Conservation (phyloP, 768 basidiomycete genomes). For the Boletus rubropictus region DNA sequence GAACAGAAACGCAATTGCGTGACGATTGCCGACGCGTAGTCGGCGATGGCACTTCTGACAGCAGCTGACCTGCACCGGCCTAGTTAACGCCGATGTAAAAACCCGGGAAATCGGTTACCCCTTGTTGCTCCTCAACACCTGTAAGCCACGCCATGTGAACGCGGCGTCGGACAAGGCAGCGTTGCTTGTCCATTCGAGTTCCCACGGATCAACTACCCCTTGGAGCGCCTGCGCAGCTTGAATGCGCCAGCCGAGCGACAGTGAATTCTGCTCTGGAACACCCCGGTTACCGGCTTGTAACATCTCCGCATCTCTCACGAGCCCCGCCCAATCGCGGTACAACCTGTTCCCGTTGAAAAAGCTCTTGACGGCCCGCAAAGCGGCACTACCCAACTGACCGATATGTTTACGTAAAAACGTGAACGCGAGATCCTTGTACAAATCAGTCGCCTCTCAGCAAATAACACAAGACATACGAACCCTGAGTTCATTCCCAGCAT, state of each 20-base stretch:
- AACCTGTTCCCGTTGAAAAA: constrained; percentile 16
- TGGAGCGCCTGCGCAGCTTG: constrained; percentile 29
- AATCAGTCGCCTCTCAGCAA: constrained; percentile 6
- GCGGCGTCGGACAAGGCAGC: constrained; percentile 36
- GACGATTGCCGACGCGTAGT: constrained; percentile 17
- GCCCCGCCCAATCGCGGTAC: constrained; percentile 12
- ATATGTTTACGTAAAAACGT: constrained; percentile 31
- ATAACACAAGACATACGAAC: constrained; percentile 24
- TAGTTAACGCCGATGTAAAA: constrained; percentile 6
- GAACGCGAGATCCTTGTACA: constrained; percentile 17
- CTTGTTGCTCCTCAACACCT: constrained; percentile 39
- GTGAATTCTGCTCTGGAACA: neutral
- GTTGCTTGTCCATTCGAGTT: constrained; percentile 53
- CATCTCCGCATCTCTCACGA: constrained; percentile 13
- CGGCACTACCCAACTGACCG: constrained; percentile 24
- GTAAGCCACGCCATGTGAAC: constrained; percentile 40
- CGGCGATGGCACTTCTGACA: constrained; percentile 18
- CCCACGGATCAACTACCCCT: constrained; percentile 41
- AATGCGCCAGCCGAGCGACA: constrained; percentile 16
- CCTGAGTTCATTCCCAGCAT: constrained; percentile 25
- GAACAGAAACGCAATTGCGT: constrained; percentile 7
- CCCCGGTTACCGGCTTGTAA: constrained; percentile 1
- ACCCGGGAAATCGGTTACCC: constrained; percentile 26
- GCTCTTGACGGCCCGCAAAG: constrained; percentile 19
- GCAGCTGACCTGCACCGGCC: constrained; percentile 11